A percentile compares a stretch with the other conserved stretches of the same genome.
Conservation (phyloP, 164 flowering plant genomes). For the Vitis riparia region DNA sequence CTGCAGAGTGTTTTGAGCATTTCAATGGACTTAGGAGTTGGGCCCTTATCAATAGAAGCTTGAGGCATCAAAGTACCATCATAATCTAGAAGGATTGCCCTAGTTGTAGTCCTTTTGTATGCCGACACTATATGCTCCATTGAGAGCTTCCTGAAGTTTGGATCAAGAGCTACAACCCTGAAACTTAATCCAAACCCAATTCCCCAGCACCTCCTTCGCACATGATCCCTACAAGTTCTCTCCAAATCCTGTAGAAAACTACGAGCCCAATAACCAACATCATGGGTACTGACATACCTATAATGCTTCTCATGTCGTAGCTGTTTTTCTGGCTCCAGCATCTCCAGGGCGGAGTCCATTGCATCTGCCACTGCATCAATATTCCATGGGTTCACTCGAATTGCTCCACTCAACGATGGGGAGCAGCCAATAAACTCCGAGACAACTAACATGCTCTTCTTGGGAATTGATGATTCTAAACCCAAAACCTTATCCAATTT, state of each 20-base stretch:
- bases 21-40: conserved; percentile 44
- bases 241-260: conserved; percentile 70
- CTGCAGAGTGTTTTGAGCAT: conserved; percentile 55
- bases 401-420: conserved; percentile 81
- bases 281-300: conserved; percentile 71
- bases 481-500: conserved; percentile 52
- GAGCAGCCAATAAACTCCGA: conserved; percentile 85
- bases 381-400: conserved; percentile 81
- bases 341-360: conserved; percentile 57
- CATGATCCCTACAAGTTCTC: conserved; percentile 64
- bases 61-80: conserved; percentile 84
- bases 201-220: conserved; percentile 60
- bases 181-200: conserved; percentile 74
- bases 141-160: conserved; percentile 62
- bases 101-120: conserved; percentile 51
- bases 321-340: conserved; percentile 64
- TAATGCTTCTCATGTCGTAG: conserved; percentile 77
- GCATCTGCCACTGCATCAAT: conserved; percentile 76
- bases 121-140: conserved; percentile 74
- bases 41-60: conserved; percentile 59
- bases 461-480: conserved; percentile 31
- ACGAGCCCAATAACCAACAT: conserved; percentile 74
- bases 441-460: conserved; percentile 75
- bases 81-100: conserved; percentile 81
- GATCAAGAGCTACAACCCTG: conserved; percentile 73